These are phyloP conservation scores for Petrea volubilis DNA, from an alignment of 257 asterid genomes.

Conservation along the genomic window DNA sequence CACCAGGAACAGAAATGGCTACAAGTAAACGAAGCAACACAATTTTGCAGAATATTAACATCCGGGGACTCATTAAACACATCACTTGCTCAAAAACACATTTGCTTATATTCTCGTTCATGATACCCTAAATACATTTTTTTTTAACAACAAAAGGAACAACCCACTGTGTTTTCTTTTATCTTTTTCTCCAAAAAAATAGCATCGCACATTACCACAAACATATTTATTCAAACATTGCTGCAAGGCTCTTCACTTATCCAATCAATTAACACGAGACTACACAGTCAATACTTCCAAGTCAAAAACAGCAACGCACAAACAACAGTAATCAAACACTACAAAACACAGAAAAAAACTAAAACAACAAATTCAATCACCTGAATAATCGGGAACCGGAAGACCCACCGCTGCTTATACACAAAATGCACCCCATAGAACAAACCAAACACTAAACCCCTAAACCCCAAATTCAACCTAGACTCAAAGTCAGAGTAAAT, in stretches of 20 bases:
- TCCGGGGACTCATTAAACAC: background rate
- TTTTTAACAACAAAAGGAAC: background rate
- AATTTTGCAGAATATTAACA: background rate
- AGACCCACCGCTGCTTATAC: constrained; percentile 70
- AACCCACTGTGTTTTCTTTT: background rate
- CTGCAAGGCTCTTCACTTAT: background rate
- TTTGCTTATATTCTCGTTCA: background rate
- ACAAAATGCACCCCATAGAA: constrained; percentile 66
- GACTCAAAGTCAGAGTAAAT: constrained; percentile 23
- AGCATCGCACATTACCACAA: background rate
- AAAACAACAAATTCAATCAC: no score
- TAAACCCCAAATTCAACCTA: constrained; percentile 51
- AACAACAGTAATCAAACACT: constrained; percentile 1
- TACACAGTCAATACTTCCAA: background rate
- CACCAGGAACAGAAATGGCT: background rate
- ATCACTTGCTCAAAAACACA: background rate
- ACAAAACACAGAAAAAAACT: constrained; percentile 7
- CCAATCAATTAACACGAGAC: background rate
- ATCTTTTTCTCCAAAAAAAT: background rate
- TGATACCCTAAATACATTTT: background rate
- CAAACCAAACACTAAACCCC: constrained; percentile 68
- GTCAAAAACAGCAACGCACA: background rate
- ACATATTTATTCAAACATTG: no score
- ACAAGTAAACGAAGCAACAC: background rate
- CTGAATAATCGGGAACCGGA: constrained; percentile 91